phyloP scores from a whole-genome alignment of 208 protist genomes.

The Wallacemonas sp. region DNA sequence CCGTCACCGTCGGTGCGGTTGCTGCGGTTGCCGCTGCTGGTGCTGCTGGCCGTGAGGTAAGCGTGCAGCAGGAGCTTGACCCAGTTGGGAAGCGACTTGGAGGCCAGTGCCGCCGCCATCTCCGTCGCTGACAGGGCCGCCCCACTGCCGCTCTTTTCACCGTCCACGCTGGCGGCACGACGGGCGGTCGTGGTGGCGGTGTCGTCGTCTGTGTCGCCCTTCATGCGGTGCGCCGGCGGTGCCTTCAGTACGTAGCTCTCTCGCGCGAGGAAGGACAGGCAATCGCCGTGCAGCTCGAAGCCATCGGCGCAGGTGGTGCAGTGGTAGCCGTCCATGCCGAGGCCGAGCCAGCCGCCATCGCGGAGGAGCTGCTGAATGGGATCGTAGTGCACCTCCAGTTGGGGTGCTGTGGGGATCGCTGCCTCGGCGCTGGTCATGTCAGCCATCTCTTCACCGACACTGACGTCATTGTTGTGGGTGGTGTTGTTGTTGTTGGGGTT shows the following conservation, averaged over 20 bases:
- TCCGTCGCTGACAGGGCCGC: background rate
- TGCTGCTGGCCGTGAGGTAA: conserved; percentile 18
- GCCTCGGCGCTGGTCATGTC: too few species aligned
- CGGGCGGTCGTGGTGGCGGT: background rate
- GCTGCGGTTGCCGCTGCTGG: too few species aligned
- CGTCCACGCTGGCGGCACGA: background rate
- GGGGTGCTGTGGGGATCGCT: too few species aligned
- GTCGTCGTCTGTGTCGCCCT: background rate
- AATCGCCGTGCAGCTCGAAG: conserved; percentile 42
- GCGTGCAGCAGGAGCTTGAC: conserved; percentile 18
- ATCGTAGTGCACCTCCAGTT: background rate
- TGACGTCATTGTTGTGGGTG: background rate
- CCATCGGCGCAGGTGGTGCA: conserved; percentile 33
- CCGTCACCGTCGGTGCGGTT: conserved; percentile 18
- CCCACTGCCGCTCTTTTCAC: background rate
- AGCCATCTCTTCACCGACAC: background rate
- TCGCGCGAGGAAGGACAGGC: conserved; percentile 26
- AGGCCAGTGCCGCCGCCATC: conserved; percentile 5
- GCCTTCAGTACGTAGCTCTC: conserved; percentile 6
- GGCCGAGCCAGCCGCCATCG: conserved; percentile 28
- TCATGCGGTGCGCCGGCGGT: conserved; percentile 18
- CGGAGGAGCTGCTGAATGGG: conserved; percentile 11
- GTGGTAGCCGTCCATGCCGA: conserved; percentile 45
- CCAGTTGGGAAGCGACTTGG: conserved; percentile 13
- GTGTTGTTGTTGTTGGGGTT: background rate